Evolutionary conservation across 805 yeast species (phyloP).

Genomic region (Yamadazyma philogaea): DNA sequence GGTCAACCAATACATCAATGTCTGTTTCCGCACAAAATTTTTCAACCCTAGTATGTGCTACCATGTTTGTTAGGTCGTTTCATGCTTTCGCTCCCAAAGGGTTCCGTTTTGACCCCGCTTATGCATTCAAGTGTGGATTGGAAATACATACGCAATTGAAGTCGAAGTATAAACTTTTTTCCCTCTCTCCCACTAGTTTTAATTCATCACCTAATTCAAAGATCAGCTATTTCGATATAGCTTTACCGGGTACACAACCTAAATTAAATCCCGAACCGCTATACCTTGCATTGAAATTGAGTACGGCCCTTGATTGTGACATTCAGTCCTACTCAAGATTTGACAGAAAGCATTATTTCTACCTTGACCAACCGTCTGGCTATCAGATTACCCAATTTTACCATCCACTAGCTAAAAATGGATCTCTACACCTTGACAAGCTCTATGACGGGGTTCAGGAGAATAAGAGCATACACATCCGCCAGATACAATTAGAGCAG

Average conservation of each 20-base stretch:
- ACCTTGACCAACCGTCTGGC: constrained; percentile 94
- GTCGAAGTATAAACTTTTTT: constrained; percentile 73
- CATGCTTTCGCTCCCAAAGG: not conserved
- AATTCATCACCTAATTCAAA: constrained; percentile 61
- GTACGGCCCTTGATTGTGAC: constrained; percentile 61
- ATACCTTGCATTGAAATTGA: constrained; percentile 66
- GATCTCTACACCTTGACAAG: constrained; percentile 47
- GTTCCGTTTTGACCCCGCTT: constrained; percentile 9
- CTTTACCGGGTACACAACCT: constrained; percentile 94
- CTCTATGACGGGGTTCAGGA: constrained; percentile 53
- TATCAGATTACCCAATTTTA: constrained; percentile 92
- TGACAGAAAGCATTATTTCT: constrained; percentile 94
- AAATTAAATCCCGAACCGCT: constrained; percentile 71
- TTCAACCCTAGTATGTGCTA: not conserved
- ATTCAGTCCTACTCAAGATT: constrained; percentile 61
- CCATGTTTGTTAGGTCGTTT: not conserved
- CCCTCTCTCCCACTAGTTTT: constrained; percentile 47
- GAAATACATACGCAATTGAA: constrained; percentile 91
- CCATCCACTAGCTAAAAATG: constrained; percentile 72
- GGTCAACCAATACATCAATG: too few species aligned
- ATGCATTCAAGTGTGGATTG: constrained; percentile 70
- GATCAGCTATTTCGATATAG: constrained; percentile 76
- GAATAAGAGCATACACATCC: constrained; percentile 54
- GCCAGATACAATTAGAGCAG: constrained; percentile 89
- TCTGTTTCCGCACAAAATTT: constrained; percentile 4